Evolutionary conservation across 83 land plant genomes (phyloP), one percentile per base, ranked within the genome.

Genomic region (Thuja plicata): DNA sequence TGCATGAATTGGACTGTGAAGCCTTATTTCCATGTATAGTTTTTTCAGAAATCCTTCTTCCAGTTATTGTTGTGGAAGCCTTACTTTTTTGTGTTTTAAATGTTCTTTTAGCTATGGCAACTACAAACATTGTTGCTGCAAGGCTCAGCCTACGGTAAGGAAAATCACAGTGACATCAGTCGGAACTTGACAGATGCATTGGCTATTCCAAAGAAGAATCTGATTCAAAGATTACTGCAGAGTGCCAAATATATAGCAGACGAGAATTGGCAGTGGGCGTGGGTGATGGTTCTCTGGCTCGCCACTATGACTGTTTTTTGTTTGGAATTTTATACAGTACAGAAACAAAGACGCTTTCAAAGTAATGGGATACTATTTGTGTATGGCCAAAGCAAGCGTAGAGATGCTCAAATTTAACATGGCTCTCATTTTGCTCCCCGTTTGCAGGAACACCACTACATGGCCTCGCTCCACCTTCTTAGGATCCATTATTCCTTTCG

Each of bases 381-480:
- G 94, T 84, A 70, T 87, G 1, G 98, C 98, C 21, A 97, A 97
- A 88, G 98, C 97, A 35, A 94, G 91, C 2, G 98, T 97, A 8
- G 98, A 97, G 91, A 97, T 94, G 11, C 88, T 92, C 52, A 97
- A 97, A 92, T 87, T 97, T 87, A 97, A 97, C 92, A 97, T 97
- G 98, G 98, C 98, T 10, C 86, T 97, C 77, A 94, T 97, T 45
- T 90, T 97, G 37, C 89, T 97, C 4, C 97, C 98, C n/a, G n/a
- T n/a, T n/a, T n/a, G n/a, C n/a, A n/a, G n/a, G n/a, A n/a, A n/a
- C n/a, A n/a, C n/a, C n/a, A 91, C 94, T 57, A 97, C 98, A 8
- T 94, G 94, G 93, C 96, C 96, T 13, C 46, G 97, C 17, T 94
- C 91, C 89, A 93, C 89, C 35, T 91, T 92, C 52, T 85, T 96